phyloP scores from a whole-genome alignment of 2,329 filamentous ascomycete species.

The Hirsutella thompsonii region DNA sequence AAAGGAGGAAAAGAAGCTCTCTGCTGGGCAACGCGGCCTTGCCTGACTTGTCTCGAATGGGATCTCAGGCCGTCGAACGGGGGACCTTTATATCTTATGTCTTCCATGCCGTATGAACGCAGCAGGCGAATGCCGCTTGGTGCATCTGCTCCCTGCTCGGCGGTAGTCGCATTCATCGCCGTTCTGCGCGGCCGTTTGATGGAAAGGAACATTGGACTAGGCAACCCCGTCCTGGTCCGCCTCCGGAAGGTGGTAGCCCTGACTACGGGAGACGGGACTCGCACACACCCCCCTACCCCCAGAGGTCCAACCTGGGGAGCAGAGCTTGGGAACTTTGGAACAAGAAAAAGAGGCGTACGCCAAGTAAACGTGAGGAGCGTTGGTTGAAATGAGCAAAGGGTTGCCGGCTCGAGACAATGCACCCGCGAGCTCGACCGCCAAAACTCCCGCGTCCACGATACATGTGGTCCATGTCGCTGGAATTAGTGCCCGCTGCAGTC shows the following conservation, averaged over 20 bases:
- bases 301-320: no score
- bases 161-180: neutral
- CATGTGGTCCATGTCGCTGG: neutral
- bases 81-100: slow-evolving; percentile 8
- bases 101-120: neutral
- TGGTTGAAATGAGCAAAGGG: neutral
- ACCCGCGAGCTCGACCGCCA: neutral
- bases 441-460: slow-evolving; percentile 1
- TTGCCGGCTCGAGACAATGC: neutral
- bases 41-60: neutral
- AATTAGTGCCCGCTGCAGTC: slow-evolving; percentile 1
- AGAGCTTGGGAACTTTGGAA: no score
- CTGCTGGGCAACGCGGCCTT: neutral
- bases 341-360: neutral
- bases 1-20: slow-evolving; percentile 2
- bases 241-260: slow-evolving; percentile 1
- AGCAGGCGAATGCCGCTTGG: neutral
- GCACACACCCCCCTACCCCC: neutral
- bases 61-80: slow-evolving; percentile 1
- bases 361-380: neutral
- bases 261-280: slow-evolving; percentile 1
- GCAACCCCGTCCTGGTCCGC: neutral
- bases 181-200: slow-evolving; percentile 2
- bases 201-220: slow-evolving; percentile 1
- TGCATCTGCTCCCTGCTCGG: neutral